Conservation (phyloP, 192 early-diverging fungal genomes). For the Piromyces finnis region DNA sequence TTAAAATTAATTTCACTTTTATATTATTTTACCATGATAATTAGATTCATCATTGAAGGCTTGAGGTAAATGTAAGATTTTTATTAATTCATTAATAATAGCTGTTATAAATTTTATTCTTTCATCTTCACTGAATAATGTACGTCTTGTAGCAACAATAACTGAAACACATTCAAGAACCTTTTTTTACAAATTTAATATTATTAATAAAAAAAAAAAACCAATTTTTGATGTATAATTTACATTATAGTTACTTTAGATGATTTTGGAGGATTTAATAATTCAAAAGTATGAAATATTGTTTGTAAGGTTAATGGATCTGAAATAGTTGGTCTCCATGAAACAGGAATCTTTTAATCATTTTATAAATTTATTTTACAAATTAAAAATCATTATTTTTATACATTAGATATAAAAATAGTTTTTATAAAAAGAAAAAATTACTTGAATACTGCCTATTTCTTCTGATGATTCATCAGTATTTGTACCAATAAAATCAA, state of each 20-base stretch:
- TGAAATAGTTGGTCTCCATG: constrained; percentile 61
- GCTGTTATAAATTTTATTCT: constrained; percentile 45
- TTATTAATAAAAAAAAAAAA: too few species aligned
- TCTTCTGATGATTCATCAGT: constrained; percentile 68
- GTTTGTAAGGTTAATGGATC: constrained; percentile 48
- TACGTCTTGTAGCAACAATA: constrained; percentile 61
- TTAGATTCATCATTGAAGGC: constrained; percentile 56
- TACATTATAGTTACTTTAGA: constrained; percentile 13
- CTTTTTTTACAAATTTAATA: constrained; percentile 10
- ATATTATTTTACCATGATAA: constrained; percentile 31
- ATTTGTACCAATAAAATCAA: constrained; percentile 66
- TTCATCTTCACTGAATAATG: constrained; percentile 64
- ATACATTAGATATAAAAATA: too few species aligned
- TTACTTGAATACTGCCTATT: constrained; percentile 40
- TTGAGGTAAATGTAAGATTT: constrained; percentile 37
- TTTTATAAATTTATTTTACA: too few species aligned
- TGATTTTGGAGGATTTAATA: constrained; percentile 31
- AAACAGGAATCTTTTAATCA: constrained; percentile 48
- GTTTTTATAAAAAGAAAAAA: constrained; percentile 4
- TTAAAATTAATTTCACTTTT: too few species aligned
- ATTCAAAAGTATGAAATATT: constrained; percentile 48
- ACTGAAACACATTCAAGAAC: constrained; percentile 67
- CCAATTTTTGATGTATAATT: too few species aligned
- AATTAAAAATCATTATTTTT: too few species aligned
- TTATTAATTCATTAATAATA: constrained; percentile 47